Evolutionary conservation across 139 green algal genomes (phyloP).

Genomic region (Deuterostichococcus epilithicus): DNA sequence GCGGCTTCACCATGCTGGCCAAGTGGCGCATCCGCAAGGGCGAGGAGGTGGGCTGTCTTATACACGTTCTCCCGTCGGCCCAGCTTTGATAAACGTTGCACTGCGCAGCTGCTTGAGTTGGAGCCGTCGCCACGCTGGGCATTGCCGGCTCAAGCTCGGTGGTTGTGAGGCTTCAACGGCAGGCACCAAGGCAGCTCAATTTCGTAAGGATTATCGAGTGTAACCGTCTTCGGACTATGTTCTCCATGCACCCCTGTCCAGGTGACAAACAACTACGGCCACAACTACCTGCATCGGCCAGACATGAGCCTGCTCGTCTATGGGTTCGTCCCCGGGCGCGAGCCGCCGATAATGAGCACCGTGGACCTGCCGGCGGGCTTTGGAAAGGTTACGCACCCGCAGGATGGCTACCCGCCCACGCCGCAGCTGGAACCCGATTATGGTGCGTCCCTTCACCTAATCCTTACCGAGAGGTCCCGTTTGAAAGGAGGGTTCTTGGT

Average conservation of each 20-base stretch:
- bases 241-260: not conserved
- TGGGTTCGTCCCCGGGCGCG: not conserved
- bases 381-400: not conserved
- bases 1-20: not conserved
- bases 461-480: no score
- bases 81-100: no score
- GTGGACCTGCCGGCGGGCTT: not conserved
- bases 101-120: no score
- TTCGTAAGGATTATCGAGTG: not conserved
- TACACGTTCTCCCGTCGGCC: not conserved
- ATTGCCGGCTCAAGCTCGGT: no score
- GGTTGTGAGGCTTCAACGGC: no score
- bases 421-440: not conserved
- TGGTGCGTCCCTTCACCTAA: not conserved
- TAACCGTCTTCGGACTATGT: not conserved
- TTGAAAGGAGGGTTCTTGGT: no score
- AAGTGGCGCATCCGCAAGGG: not conserved
- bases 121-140: no score
- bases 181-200: not conserved
- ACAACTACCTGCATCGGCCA: not conserved
- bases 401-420: not conserved
- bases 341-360: not conserved
- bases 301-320: not conserved
- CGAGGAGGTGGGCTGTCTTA: not conserved
- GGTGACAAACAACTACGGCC: not conserved